Evolutionary conservation across 345 rosid genomes (phyloP).

Genomic region (Murraya paniculata): DNA sequence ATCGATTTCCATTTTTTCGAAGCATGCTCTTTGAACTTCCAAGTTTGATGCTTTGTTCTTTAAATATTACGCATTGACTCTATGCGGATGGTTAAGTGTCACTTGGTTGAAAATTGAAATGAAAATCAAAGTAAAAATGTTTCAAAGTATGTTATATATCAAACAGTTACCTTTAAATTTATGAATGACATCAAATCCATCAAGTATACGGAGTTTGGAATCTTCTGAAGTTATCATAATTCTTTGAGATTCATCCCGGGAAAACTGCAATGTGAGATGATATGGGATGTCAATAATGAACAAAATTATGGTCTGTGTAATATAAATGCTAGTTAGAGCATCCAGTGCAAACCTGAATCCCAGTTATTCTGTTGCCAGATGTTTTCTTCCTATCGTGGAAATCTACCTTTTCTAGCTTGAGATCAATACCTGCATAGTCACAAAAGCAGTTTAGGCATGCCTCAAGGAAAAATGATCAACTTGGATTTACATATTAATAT

Average conservation of each 20-base stretch:
- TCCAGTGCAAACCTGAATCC: constrained; percentile 54
- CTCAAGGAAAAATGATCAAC: neutral
- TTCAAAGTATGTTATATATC: neutral
- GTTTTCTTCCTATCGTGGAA: constrained; percentile 46
- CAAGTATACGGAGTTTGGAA: constrained; percentile 62
- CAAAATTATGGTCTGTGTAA: neutral
- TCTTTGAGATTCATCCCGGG: constrained; percentile 44
- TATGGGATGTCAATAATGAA: constrained; percentile 10
- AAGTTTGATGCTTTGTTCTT: neutral
- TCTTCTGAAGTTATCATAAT: constrained; percentile 76
- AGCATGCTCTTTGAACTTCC: neutral
- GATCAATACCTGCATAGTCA: constrained; percentile 36
- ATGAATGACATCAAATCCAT: constrained; percentile 48
- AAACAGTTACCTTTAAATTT: constrained; percentile 63
- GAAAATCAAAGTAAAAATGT: neutral
- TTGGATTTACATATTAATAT: neutral
- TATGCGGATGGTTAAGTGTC: neutral
- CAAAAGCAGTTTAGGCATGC: neutral
- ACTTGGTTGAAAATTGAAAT: neutral
- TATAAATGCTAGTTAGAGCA: neutral
- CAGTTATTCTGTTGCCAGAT: constrained; percentile 57
- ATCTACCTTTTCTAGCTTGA: constrained; percentile 45
- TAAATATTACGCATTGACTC: neutral
- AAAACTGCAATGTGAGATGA: constrained; percentile 46
- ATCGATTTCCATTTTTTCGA: neutral